Evolutionary conservation across 495 filamentous ascomycete genomes (phyloP), one percentile per base, ranked within the genome.

Genomic region (Melanomma pulvis-pyrius): DNA sequence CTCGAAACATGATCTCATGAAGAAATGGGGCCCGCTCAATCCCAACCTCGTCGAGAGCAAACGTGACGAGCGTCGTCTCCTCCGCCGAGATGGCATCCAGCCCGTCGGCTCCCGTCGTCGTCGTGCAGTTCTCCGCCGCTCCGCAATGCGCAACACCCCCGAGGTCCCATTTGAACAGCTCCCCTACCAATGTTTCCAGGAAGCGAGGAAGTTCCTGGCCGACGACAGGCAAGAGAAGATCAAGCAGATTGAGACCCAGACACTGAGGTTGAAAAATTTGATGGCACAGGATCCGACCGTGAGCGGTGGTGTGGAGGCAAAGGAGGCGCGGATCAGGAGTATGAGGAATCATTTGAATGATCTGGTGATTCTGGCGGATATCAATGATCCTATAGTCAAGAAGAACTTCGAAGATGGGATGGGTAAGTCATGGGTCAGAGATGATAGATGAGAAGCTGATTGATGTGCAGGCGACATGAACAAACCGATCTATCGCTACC

Each of bases 131-230:
- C 75, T 96, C 65, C 86, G 86, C 64, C 81, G 81, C 21, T 85
- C 88, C 11, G 78, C 82, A 15, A 44, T 44, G 39, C 39, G 39
- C 17, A 39, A 55, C 6, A 24, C 29, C 39, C 24, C 49, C 64
- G 85, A 88, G 65, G 80, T 97, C 61, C 94, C 93, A 51, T 98
- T 99, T 77, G 90, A 93, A 76, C 90, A 92, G 73, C 79, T 96
- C 67, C 93, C 93, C 34, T 96, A 96, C 79, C 92, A 98, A 82
- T 93, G 90, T 74, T 99, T 97, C 83, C 94, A 99, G 78, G 91
- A 97, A 77, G 94, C 94, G 44, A 88, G 92, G 59, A 90, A 90
- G 72, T 76, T 98, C 36, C 81, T 99, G 47, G 82, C 83, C 55
- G 83, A 82, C 65, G 94, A 99, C 77, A 86, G 94, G 17, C 79